Base-by-base conservation (phyloP, 148 eudicot species). In the Chenopodium suecicum region DNA sequence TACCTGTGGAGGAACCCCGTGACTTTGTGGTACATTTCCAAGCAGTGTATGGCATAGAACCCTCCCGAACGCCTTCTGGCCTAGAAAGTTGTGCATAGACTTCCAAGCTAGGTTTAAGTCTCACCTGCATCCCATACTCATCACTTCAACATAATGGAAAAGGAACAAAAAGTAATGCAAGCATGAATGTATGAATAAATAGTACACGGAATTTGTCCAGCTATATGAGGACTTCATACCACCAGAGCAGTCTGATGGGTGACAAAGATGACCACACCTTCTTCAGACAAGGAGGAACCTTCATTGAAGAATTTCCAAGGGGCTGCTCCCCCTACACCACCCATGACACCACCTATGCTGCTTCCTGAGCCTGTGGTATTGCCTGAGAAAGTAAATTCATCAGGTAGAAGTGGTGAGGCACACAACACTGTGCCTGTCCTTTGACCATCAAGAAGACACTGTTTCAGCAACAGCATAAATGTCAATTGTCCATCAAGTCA, bases 1-100 rank as follows among this genome's bases (percentile, higher is more conserved):
- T 88, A 94, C 98, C 97, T 85, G 85, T 72, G 23, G 90, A 82
- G 80, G 93, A 87, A 82, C 79, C 83, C 50, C 80, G 87, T 73
- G 89, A 81, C 66, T 85, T 91, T 67, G 89, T 81, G 83, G 91
- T 89, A 77, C 89, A 91, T 89, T 90, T 95, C 98, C 98, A 95
- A 54, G 98, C 92, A 83, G 97, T 92, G 85, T 93, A 95, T 62
- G 98, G 98, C 93, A 95, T 92, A 73, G 97, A 88, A 82, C 98
- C 98, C 78, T 95, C 97, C 78, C 97, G 87, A 20, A 91, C 89
- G 12, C 97, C 98, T 80, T 92, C 94, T 80, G 97, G 98, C 82
- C 82, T 93, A n/a, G 91, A 85, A 86, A 95, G 88, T 77, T 88
- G 90, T 62, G 92, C 90, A 78, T 89, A 93, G 80, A 89, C 87